A percentile compares a stretch with the other conserved stretches of the same genome.
phyloP scores from a whole-genome alignment of 1,284 basidiomycete genomes.

The Erythrobasidium hasegawianum region DNA sequence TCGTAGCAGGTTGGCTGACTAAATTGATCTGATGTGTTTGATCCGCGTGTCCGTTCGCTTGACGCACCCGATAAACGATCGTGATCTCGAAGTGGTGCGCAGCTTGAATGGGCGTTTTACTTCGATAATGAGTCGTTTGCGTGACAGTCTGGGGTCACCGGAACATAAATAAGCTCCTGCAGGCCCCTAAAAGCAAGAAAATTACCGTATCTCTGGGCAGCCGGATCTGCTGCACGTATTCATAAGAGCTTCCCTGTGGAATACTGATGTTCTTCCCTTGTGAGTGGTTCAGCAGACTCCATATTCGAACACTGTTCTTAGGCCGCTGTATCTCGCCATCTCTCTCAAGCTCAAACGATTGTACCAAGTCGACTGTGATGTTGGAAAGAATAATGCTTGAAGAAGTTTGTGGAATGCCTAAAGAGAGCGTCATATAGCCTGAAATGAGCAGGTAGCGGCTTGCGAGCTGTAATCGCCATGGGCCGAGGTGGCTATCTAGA shows the following conservation, averaged over 20 bases:
- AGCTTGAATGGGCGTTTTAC: no score
- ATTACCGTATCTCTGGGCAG: background rate
- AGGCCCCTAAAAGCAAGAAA: background rate
- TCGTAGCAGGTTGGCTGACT: background rate
- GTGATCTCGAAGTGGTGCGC: no score
- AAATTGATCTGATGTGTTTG: background rate
- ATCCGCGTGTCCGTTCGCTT: no score
- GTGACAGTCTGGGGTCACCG: no score
- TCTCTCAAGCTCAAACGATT: background rate
- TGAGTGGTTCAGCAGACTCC: background rate
- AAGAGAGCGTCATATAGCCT: background rate
- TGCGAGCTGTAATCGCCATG: background rate
- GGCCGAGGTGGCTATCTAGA: background rate
- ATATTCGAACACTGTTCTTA: background rate
- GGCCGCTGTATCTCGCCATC: background rate
- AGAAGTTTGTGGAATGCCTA: background rate
- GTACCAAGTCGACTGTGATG: background rate
- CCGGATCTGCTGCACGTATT: background rate
- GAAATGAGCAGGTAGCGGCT: background rate
- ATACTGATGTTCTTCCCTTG: background rate
- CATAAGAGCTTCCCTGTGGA: background rate
- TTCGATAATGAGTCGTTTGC: no score
- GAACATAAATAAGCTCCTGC: no score
- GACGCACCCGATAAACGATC: no score
- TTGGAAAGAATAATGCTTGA: background rate